Evolutionary conservation across 139 green algal species (phyloP), one percentile per base, ranked within the genome.

Genomic region (Dunaliella sp.): DNA sequence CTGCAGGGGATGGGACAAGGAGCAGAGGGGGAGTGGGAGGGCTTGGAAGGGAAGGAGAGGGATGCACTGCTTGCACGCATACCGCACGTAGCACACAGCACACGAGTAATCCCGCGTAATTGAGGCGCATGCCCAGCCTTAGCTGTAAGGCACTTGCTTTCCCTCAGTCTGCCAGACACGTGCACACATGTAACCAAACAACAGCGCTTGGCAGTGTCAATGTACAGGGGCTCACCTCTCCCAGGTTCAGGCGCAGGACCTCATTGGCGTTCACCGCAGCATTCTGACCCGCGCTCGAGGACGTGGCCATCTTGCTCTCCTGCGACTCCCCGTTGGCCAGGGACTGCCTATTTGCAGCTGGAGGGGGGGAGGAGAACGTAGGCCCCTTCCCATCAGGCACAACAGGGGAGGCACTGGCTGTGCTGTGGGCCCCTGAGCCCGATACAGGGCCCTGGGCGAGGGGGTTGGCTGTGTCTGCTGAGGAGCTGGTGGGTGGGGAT

Each of bases 211-310:
- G 21, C 31, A 48, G 38, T 84, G 33, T 74, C 12, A 21, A 36
- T 36, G 80, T 7, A 48, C 16, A 2, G 65, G 32, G 3, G 24
- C 84, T 31, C 65, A 91, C 88, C 88, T 91, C 86, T 58, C 83
- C 88, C 30, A 91, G 84, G 58, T 91, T 91, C 1, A 91, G 80
- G 0, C 88, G 80, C 33, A 91, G 86, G 32, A 91, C 86, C 57
- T 91, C 88, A 58, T 87, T 87, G 7, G 48, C 48, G 16, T 65
- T 65, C 48, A 65, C 48, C 16, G 48, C 48, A n/a, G n/a, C n/a
- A n/a, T n/a, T n/a, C 48, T 7, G 16, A 65, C 7, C 38, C 2
- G 65, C 37, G 36, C 3, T 77, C 3, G 80, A 30, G 0, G 86
- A 65, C n/a, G 86, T n/a, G 36, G 86, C 86, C 21, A 72, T 83